Percentiles rank a stretch among this genome's conserved stretches.
phyloP scores from a whole-genome alignment of 108 stramenopile genomes.

The Pseudonitzschia multiseries region DNA sequence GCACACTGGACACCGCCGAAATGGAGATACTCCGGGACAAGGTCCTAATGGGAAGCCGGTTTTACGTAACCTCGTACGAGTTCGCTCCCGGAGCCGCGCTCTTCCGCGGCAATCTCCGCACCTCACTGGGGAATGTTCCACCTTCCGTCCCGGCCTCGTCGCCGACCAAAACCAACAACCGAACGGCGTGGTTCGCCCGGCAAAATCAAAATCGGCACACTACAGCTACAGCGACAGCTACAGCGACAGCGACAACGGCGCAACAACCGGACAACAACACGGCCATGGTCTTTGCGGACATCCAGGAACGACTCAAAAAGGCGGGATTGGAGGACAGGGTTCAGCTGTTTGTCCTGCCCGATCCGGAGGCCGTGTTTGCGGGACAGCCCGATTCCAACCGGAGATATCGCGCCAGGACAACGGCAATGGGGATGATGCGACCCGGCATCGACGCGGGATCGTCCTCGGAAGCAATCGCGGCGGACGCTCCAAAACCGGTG shows the following conservation, averaged over 20 bases:
- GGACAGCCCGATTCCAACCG: neutral
- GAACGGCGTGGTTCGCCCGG: neutral
- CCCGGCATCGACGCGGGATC: neutral
- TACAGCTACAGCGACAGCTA: too few relatives aligned
- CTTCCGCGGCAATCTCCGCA: constrained; percentile 58
- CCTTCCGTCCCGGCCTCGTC: neutral
- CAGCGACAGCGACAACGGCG: neutral
- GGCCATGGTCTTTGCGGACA: constrained; percentile 41
- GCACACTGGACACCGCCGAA: constrained; percentile 26
- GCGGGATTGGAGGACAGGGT: constrained; percentile 43
- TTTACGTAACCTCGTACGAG: constrained; percentile 62
- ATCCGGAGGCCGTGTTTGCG: constrained; percentile 52
- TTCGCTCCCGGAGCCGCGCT: constrained; percentile 59
- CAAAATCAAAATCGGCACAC: neutral
- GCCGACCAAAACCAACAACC: neutral
- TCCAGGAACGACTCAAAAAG: constrained; percentile 43
- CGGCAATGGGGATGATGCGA: neutral
- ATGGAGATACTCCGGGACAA: constrained; percentile 53
- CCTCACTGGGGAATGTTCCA: neutral
- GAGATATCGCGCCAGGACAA: neutral
- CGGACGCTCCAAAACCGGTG: constrained; percentile 47
- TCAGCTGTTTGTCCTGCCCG: constrained; percentile 65
- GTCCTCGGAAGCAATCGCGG: neutral
- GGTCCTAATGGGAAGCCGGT: constrained; percentile 49
- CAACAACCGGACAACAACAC: constrained; percentile 8